Base-by-base conservation (phyloP, 805 yeast genomes). In the Grigorovia transvaalensis region DNA sequence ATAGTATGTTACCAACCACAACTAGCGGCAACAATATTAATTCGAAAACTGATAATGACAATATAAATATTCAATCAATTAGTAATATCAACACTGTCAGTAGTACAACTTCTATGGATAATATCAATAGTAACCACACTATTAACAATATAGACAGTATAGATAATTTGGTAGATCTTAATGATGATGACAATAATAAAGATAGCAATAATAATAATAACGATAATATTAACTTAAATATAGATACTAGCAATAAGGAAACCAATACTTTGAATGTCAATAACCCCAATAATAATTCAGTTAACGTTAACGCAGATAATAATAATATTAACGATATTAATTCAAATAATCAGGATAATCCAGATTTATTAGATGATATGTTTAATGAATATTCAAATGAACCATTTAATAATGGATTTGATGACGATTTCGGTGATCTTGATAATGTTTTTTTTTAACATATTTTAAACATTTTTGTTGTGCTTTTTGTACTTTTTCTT, bases 391-490 rank as follows among this genome's bases (percentile, higher is more conserved):
- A 61, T 51, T 66, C 56, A 35, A 50, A 53, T 45, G 57, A 55
- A 44, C 56, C 49, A 18, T 65, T 63, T 50, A 66, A 63, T 47
- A 61, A 52, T 45, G 67, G 62, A 2, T 68, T 68, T 51, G 69
- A 66, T 44, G 69, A 66, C 45, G 70, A 57, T 9, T 67, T 67
- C 50, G 70, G 63, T 18, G 71, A 68, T 45, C 49, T 68, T n/a
- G 70, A 68, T 51, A 62, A 68, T 38, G 70, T 69, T 2, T 67
- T 65, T 33, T 45, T 18, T 45, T 17, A 45, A 45, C 7, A 45
- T 23, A 9, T 15, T 2, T 27, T 17, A n/a, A 18, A 17, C 9
- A 20, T 4, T 18, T 17, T 45, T 19, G 6, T 27, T 43, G 29
- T 15, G 4, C 3, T 33, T 38, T 33, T 33, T 33, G 11, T 33